These are phyloP conservation scores for Fraxinus sp. DNA, from an alignment of 305 asterid genomes.

Conservation along the genomic window DNA sequence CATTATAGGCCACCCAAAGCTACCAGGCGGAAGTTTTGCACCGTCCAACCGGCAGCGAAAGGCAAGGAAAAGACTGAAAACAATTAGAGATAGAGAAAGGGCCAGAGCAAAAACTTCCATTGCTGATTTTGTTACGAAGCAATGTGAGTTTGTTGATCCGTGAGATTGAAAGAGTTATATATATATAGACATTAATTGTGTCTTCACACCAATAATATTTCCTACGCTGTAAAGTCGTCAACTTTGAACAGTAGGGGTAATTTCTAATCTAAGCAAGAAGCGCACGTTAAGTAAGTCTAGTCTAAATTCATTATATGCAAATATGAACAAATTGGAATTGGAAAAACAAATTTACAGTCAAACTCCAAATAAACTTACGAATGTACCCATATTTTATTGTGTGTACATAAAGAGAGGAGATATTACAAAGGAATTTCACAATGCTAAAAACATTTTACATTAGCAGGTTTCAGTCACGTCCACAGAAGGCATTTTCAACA, in stretches of 20 bases:
- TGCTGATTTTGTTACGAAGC: neutral
- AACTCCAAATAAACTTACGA: too few relatives aligned
- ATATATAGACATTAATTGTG: neutral
- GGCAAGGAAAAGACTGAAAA: conserved; percentile 5
- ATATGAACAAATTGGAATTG: too few relatives aligned
- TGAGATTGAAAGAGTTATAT: neutral
- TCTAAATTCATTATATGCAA: too few relatives aligned
- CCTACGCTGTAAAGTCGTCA: neutral
- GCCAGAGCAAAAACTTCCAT: conserved; percentile 17
- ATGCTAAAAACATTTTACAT: neutral
- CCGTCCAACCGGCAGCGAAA: neutral
- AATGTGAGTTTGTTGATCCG: neutral
- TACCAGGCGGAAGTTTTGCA: conserved; percentile 44
- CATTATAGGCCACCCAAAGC: conserved; percentile 53
- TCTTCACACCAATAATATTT: neutral
- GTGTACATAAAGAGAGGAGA: neutral
- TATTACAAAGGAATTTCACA: neutral
- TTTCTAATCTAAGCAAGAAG: neutral
- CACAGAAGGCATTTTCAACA: neutral
- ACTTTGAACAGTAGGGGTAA: neutral
- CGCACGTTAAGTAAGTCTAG: too few relatives aligned
- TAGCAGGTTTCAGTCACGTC: neutral
- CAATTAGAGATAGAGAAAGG: conserved; percentile 5
- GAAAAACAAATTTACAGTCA: too few relatives aligned
- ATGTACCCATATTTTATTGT: neutral